phyloP scores from a whole-genome alignment of 768 basidiomycete species.

The Boletellus ananas region DNA sequence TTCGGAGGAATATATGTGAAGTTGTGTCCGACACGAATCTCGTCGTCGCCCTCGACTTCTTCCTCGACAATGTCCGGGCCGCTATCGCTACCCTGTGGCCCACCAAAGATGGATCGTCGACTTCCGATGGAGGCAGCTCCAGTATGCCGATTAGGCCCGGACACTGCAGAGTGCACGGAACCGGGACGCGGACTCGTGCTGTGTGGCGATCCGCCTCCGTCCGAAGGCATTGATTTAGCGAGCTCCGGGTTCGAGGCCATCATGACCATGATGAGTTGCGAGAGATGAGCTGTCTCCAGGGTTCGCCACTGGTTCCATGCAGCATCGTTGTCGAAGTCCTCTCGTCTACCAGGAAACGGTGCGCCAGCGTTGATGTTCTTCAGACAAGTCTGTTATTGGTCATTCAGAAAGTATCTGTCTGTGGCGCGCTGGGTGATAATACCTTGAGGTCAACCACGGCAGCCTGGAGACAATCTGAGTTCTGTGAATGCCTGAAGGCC shows the following conservation, averaged over 20 bases:
- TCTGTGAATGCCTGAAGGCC: not conserved
- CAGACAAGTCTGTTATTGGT: slow-evolving; percentile 58
- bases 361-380: slow-evolving; percentile 86
- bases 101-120: slow-evolving; percentile 54
- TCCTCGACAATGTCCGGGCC: slow-evolving; percentile 35
- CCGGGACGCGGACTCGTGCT: slow-evolving; percentile 45
- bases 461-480: slow-evolving; percentile 45
- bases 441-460: slow-evolving; percentile 88
- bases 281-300: slow-evolving; percentile 76
- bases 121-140: slow-evolving; percentile 67
- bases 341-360: slow-evolving; percentile 78
- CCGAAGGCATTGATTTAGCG: slow-evolving; percentile 70
- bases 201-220: slow-evolving; percentile 25
- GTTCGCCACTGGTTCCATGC: slow-evolving; percentile 85
- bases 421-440: slow-evolving; percentile 3
- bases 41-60: slow-evolving; percentile 58
- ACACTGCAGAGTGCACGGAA: slow-evolving; percentile 50
- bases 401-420: slow-evolving; percentile 2
- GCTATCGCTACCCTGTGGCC: slow-evolving; percentile 26
- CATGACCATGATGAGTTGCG: slow-evolving; percentile 86
- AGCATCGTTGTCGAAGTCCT: slow-evolving; percentile 80
- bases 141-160: slow-evolving; percentile 41
- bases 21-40: slow-evolving; percentile 65
- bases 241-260: slow-evolving; percentile 82
- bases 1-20: slow-evolving; percentile 92